Base-by-base conservation (phyloP, 2,329 filamentous ascomycete species). In the Tolypocladium ophioglossoides region DNA sequence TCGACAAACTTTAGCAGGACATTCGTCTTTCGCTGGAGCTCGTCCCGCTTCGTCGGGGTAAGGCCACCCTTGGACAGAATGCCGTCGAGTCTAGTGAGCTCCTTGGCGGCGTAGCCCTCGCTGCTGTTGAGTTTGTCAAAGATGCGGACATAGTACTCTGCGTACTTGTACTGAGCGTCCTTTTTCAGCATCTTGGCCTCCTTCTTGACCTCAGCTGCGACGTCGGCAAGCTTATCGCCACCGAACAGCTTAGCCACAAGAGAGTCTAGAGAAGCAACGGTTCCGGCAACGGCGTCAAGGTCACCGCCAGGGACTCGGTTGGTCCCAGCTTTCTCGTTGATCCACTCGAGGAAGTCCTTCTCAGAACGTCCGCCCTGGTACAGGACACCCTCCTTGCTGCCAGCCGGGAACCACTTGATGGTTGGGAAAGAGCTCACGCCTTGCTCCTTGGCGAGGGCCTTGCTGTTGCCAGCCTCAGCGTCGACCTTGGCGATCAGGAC, bases 401-500 rank as follows among this genome's bases (percentile, higher is more conserved):
- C 91, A 70, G 87, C 87, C 62, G 90, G 82, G 82, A 96, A 99
- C 82, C 86, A 99, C 77, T 96, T 96, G 78, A 99, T 96, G 58
- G 94, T 99, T 51, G 94, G 94, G 79, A 95, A 99, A 38, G 87
- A 89, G 54, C 80, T 80, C 62, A 99, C 83, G 57, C 85, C 89
- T 68, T 94, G 85, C 52, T 85, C 83, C 67, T 83, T 73, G 52
- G 91, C 86, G 51, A 85, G 84, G 47, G 81, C 80, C 75, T 96
- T 96, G 71, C 86, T 83, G 72, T 89, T 89, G 63, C 89, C 84
- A 34, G 87, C 84, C 74, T 99, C 92, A 66, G 90, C 91, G 68
- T 99, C 92, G 58, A 99, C 87, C 78, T 99, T 97, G 71, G 91
- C 94, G 66, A 99, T 84, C 47, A 96, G 69, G 59, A 99, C 89